Evolutionary conservation across 495 filamentous ascomycete species (phyloP).

Genomic region (Astrothelium macrocarpum): DNA sequence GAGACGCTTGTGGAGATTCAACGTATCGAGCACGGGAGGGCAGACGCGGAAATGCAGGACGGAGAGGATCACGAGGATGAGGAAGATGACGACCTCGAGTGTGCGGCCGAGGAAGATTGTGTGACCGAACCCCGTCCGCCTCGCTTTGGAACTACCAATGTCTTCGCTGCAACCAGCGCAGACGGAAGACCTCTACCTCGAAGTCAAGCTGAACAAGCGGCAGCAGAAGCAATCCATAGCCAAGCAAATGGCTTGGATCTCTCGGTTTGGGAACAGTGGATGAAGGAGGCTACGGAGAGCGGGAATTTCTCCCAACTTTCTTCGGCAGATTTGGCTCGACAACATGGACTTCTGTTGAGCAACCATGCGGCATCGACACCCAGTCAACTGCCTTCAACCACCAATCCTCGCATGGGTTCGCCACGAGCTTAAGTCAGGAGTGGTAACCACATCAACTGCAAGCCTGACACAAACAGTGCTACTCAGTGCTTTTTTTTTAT

Average conservation of each 20-base stretch:
- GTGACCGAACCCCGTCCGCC: too few relatives aligned
- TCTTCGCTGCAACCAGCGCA: not conserved
- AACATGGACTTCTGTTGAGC: not conserved
- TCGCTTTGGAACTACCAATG: not conserved
- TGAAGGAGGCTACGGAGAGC: constrained; percentile 6
- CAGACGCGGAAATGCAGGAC: not conserved
- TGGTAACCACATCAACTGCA: not conserved
- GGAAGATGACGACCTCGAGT: constrained; percentile 28
- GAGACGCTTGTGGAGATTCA: constrained; percentile 11
- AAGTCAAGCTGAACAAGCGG: not conserved
- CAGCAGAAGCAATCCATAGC: not conserved
- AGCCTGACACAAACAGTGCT: not conserved
- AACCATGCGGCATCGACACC: not conserved
- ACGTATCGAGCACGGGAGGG: not conserved
- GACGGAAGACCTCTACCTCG: not conserved
- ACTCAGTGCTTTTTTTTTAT: not conserved
- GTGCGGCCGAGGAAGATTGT: constrained; percentile 17
- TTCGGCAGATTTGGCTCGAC: not conserved
- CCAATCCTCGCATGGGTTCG: not conserved
- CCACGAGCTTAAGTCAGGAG: not conserved
- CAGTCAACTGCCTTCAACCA: not conserved
- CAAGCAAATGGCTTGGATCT: not conserved
- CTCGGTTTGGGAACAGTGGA: not conserved
- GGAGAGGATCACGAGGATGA: constrained; percentile 16
- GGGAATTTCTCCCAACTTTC: not conserved